Percentiles rank a stretch among this genome's conserved stretches.
Evolutionary conservation across 441 rosid species (phyloP).

Genomic region (Syzygium malaccense): DNA sequence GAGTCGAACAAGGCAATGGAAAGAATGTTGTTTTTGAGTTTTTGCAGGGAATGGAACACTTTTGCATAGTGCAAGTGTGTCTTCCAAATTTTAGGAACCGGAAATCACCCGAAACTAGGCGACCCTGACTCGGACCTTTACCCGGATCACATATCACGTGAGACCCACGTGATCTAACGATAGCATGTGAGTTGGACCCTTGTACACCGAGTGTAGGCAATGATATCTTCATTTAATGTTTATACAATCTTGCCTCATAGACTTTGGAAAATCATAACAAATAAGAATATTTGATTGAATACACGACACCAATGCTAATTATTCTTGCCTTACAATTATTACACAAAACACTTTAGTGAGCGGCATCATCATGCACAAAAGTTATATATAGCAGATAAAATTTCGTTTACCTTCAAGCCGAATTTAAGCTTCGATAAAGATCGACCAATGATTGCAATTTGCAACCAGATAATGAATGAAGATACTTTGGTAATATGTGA

Average conservation of each 20-base stretch:
- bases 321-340: not conserved
- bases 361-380: not conserved
- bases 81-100: not conserved
- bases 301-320: not conserved
- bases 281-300: not conserved
- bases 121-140: not conserved
- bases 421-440: not conserved
- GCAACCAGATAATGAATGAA: not conserved
- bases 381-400: not conserved
- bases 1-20: accelerated
- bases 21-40: not conserved
- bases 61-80: not conserved
- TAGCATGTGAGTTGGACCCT: not conserved
- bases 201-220: not conserved
- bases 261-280: not conserved
- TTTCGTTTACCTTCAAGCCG: not conserved
- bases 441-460: not conserved
- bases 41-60: not conserved
- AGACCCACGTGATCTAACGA: not conserved
- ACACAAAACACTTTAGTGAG: not conserved
- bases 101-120: accelerated
- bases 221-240: not conserved
- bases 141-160: not conserved
- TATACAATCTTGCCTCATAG: not conserved
- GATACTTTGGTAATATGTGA: not conserved